Conservation (phyloP, 1,284 basidiomycete genomes). For the Apiotrichum siamense region DNA sequence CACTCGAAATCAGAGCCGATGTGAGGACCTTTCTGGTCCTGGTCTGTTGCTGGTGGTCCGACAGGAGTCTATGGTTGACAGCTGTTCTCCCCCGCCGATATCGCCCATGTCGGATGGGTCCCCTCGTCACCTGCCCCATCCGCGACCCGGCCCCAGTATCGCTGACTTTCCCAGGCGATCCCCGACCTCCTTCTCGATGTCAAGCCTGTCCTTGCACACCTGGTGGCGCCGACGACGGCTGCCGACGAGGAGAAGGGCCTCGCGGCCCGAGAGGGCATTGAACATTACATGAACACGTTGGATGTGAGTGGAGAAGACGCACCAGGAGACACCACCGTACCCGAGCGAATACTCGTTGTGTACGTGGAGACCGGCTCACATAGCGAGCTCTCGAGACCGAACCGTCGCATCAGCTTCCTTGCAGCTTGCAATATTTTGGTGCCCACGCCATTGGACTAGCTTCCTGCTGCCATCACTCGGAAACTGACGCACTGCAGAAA, state of each 20-base stretch:
- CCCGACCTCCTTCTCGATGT: slow-evolving; percentile 32
- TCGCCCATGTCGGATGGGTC: neutral
- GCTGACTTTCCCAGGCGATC: slow-evolving; percentile 25
- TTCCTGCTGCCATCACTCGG: too few relatives aligned
- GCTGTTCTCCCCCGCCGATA: neutral
- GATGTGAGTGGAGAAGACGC: slow-evolving; percentile 28
- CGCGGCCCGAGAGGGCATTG: slow-evolving; percentile 26
- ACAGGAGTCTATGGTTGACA: too few relatives aligned
- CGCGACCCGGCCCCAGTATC: too few relatives aligned
- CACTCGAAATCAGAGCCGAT: too few relatives aligned
- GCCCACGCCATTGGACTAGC: neutral
- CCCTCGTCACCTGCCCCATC: neutral
- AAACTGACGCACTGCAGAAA: slow-evolving; percentile 28
- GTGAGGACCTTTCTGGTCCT: too few relatives aligned
- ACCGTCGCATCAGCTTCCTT: too few relatives aligned
- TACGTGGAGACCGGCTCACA: too few relatives aligned
- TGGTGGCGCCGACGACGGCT: slow-evolving; percentile 11
- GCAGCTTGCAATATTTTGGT: too few relatives aligned
- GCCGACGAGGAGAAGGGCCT: slow-evolving; percentile 22
- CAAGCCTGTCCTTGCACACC: slow-evolving; percentile 39
- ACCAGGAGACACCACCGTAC: too few relatives aligned
- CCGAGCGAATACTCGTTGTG: too few relatives aligned
- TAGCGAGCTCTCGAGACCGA: too few relatives aligned
- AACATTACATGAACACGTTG: slow-evolving; percentile 34
- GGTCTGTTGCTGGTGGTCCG: too few relatives aligned